phyloP scores from a whole-genome alignment of 2,329 filamentous ascomycete genomes.

The Fusarium sp. region DNA sequence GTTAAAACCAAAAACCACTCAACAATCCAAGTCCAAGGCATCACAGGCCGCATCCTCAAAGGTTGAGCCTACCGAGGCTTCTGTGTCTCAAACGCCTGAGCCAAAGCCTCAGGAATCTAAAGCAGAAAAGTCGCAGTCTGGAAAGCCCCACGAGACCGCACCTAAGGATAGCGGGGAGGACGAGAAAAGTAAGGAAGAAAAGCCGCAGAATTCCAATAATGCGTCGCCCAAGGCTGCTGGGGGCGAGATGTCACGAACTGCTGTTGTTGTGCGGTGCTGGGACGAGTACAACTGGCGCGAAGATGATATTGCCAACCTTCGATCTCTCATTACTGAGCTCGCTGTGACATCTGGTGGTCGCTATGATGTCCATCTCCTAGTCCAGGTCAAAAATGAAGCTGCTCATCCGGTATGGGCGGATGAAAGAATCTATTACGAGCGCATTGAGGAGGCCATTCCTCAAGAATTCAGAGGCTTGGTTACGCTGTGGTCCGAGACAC shows the following conservation, averaged over 20 bases:
- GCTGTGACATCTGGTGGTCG: conserved; percentile 83
- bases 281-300: conserved; percentile 80
- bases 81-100: neutral
- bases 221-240: conserved; percentile 1
- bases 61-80: neutral
- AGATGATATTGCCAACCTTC: conserved; percentile 83
- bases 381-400: conserved; percentile 83
- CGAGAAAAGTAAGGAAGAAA: neutral
- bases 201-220: neutral
- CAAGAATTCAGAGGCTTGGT: conserved; percentile 89
- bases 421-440: conserved; percentile 71
- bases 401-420: conserved; percentile 82
- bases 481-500: conserved; percentile 91
- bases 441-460: conserved; percentile 74
- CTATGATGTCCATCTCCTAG: conserved; percentile 85
- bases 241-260: conserved; percentile 60
- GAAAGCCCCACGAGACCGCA: conserved; percentile 7
- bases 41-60: neutral
- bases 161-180: neutral
- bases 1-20: conserved; percentile 5
- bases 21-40: neutral
- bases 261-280: conserved; percentile 85
- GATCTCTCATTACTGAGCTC: conserved; percentile 85
- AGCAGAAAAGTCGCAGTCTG: neutral
- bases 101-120: neutral